These are phyloP conservation scores for Acanthamoeba lenticulata DNA, from an alignment of 208 protist genomes.

Conservation along the genomic window DNA sequence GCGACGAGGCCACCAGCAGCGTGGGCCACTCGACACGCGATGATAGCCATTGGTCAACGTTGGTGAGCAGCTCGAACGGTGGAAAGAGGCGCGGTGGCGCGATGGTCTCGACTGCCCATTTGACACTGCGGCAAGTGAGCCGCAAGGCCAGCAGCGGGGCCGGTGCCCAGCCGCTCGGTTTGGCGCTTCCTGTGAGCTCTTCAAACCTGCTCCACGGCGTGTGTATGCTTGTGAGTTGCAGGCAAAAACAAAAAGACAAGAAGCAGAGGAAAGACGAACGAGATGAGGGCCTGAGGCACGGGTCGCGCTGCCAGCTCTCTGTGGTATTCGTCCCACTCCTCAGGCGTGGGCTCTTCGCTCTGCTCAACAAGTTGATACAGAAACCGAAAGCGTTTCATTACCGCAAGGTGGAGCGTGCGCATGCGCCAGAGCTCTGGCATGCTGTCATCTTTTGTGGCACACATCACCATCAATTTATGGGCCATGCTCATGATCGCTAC, in stretches of 20 bases:
- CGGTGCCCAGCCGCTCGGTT: not conserved
- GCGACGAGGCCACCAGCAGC: not conserved
- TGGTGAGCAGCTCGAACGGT: not conserved
- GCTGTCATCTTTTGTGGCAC: too few species aligned
- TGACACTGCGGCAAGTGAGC: not conserved
- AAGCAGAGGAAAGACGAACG: not conserved
- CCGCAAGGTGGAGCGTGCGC: not conserved
- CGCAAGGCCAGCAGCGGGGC: not conserved
- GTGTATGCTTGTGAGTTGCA: not conserved
- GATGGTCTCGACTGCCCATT: not conserved
- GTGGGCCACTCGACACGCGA: not conserved
- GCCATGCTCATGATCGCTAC: too few species aligned
- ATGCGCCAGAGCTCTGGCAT: not conserved
- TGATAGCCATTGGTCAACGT: not conserved
- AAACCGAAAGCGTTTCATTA: not conserved
- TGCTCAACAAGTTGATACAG: not conserved
- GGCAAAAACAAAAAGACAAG: not conserved
- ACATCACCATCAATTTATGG: too few species aligned
- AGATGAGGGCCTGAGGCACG: not conserved
- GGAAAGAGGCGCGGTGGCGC: not conserved
- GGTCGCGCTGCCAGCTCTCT: not conserved
- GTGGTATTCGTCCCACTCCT: not conserved
- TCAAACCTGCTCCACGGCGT: too few species aligned
- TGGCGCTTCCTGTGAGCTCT: not conserved
- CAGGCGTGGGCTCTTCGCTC: not conserved